Conservation (phyloP, 2,329 filamentous ascomycete species). For the Cadophora sp. region DNA sequence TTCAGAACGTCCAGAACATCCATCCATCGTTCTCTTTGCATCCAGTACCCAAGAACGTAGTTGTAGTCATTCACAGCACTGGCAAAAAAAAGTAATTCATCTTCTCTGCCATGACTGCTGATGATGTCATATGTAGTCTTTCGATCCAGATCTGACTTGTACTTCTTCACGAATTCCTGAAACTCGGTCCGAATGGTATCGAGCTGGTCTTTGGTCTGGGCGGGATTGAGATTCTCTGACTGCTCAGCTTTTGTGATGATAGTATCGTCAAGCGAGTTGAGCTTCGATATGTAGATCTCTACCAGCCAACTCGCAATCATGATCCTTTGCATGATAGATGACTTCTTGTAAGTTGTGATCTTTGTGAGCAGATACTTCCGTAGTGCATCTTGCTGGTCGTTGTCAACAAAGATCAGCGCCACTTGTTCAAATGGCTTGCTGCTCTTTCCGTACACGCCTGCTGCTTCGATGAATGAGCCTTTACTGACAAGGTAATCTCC, state of each 20-base stretch:
- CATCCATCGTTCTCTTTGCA: constrained; percentile 90
- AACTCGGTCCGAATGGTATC: constrained; percentile 77
- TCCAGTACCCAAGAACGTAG: constrained; percentile 96
- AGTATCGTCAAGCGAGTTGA: constrained; percentile 93
- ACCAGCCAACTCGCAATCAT: constrained; percentile 97
- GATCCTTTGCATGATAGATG: constrained; percentile 86
- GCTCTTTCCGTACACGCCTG: constrained; percentile 89
- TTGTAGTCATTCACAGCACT: constrained; percentile 89
- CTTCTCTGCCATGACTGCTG: constrained; percentile 91
- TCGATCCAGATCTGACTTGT: constrained; percentile 86
- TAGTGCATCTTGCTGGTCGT: constrained; percentile 86
- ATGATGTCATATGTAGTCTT: constrained; percentile 97
- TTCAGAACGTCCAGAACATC: constrained; percentile 89
- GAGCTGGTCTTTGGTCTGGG: constrained; percentile 76
- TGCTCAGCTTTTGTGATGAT: constrained; percentile 89
- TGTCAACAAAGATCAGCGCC: constrained; percentile 87
- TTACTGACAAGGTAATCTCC: constrained; percentile 87
- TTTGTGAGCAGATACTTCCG: constrained; percentile 90
- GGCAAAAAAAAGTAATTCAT: constrained; percentile 90
- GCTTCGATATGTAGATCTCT: constrained; percentile 96
- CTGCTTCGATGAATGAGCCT: constrained; percentile 84
- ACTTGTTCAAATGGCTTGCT: constrained; percentile 98
- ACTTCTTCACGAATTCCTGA: constrained; percentile 83
- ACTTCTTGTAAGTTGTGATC: constrained; percentile 80
- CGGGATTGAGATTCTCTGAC: constrained; percentile 72